Percentiles rank a stretch among this genome's conserved stretches.
Conservation (phyloP, 2,329 filamentous ascomycete species). For the Sarocladiaceae sp. region DNA sequence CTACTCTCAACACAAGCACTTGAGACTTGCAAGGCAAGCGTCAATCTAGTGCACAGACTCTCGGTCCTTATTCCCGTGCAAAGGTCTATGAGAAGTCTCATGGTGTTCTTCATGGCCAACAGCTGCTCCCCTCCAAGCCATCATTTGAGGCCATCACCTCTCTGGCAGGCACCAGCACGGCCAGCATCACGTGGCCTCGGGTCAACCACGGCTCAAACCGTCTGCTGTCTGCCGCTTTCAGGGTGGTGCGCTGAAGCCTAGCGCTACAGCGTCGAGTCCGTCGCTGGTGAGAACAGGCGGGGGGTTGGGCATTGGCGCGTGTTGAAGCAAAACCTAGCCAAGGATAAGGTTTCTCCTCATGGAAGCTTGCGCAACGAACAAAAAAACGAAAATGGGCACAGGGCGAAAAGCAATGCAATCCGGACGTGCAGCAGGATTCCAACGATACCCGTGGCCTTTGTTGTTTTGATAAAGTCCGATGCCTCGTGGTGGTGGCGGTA, state of each 20-base stretch:
- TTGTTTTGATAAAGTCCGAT: slow-evolving; percentile 1
- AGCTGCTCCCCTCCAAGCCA: background rate
- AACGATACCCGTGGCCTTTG: background rate
- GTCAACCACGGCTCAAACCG: background rate
- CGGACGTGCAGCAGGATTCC: background rate
- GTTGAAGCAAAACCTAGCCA: background rate
- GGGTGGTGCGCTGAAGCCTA: background rate
- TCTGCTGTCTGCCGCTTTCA: background rate
- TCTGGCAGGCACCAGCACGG: background rate
- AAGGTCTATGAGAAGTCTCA: background rate
- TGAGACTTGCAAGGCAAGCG: background rate
- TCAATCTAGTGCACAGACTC: background rate
- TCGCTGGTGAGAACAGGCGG: slow-evolving; percentile 1
- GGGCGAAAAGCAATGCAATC: no score
- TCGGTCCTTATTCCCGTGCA: background rate
- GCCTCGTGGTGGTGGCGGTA: background rate
- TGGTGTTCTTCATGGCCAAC: background rate
- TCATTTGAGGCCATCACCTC: background rate
- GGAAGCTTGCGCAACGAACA: no score
- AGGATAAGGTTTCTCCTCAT: no score
- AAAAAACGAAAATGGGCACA: no score
- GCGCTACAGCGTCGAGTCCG: background rate
- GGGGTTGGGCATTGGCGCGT: background rate
- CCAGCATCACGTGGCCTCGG: slow-evolving; percentile 1
- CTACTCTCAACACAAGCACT: background rate